phyloP scores from a whole-genome alignment of 495 filamentous ascomycete species.

The Podospora fimiseda region DNA sequence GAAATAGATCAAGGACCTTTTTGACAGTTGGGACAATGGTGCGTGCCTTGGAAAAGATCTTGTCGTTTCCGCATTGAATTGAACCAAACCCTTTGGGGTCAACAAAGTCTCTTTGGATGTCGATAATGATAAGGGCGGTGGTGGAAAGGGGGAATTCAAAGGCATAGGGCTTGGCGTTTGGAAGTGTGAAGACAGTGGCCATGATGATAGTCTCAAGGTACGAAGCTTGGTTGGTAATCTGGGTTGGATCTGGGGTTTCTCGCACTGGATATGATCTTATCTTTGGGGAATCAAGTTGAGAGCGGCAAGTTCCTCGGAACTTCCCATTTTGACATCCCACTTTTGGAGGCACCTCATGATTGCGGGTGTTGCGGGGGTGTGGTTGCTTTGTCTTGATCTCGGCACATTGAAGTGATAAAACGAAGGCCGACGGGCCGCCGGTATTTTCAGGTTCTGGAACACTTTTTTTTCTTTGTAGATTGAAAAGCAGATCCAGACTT shows the following conservation, averaged over 20 bases:
- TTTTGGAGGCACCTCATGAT: background rate
- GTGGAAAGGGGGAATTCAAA: conserved; percentile 33
- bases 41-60: conserved; percentile 32
- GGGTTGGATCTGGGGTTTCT: background rate
- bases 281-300: too few species aligned
- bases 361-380: too few species aligned
- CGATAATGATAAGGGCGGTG: conserved; percentile 52
- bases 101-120: conserved; percentile 50
- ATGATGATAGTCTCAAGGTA: conserved; percentile 11
- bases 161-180: conserved; percentile 34
- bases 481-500: too few species aligned
- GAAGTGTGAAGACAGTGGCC: conserved; percentile 27
- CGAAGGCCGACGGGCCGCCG: too few species aligned
- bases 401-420: too few species aligned
- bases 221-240: background rate
- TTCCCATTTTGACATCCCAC: background rate
- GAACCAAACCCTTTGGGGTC: conserved; percentile 40
- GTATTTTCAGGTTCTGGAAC: too few species aligned
- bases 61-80: conserved; percentile 31
- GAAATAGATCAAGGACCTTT: conserved; percentile 51
- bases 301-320: background rate
- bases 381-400: too few species aligned
- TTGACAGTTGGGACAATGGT: conserved; percentile 35
- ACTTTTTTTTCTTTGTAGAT: too few species aligned
- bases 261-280: background rate